phyloP scores from a whole-genome alignment of 805 yeast genomes.

The Candida wancherniae region DNA sequence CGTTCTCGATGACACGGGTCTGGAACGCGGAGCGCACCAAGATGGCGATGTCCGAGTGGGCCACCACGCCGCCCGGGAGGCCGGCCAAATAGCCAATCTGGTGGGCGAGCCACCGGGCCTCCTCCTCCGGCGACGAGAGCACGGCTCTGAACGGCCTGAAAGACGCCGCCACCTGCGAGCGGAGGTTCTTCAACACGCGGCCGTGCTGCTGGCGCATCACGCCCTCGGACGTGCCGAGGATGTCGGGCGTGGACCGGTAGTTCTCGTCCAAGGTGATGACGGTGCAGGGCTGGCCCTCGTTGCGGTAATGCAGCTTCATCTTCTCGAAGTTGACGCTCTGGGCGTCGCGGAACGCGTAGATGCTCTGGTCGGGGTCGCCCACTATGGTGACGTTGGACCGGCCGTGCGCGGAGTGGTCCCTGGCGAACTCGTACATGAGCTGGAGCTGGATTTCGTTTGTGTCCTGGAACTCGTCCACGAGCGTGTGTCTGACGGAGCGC shows the following conservation, averaged over 20 bases:
- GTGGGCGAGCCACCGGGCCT: constrained; percentile 54
- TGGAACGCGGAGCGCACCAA: constrained; percentile 62
- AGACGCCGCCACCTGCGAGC: constrained; percentile 40
- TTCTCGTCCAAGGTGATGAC: constrained; percentile 55
- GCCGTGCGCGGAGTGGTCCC: constrained; percentile 28
- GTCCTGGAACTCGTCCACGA: constrained; percentile 95
- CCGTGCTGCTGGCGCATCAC: constrained; percentile 59
- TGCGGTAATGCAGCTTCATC: constrained; percentile 43
- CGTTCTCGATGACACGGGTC: constrained; percentile 61
- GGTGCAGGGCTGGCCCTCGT: constrained; percentile 14
- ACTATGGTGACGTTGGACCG: constrained; percentile 72
- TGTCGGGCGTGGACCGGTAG: constrained; percentile 72
- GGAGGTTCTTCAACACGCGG: constrained; percentile 40
- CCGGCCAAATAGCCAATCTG: constrained; percentile 48
- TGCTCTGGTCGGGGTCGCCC: constrained; percentile 96
- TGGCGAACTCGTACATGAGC: constrained; percentile 49
- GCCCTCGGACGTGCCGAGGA: constrained; percentile 58
- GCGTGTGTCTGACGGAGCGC: constrained; percentile 55
- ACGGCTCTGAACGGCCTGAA: constrained; percentile 45
- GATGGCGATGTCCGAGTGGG: constrained; percentile 63
- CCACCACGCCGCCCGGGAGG: constrained; percentile 40
- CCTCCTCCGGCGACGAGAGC: constrained; percentile 42
- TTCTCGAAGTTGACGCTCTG: constrained; percentile 58
- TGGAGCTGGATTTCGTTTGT: constrained; percentile 75
- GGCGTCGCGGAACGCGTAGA: constrained; percentile 85